These are phyloP conservation scores for Hericium rajendrae DNA, from an alignment of 768 basidiomycete species.

Conservation along the genomic window DNA sequence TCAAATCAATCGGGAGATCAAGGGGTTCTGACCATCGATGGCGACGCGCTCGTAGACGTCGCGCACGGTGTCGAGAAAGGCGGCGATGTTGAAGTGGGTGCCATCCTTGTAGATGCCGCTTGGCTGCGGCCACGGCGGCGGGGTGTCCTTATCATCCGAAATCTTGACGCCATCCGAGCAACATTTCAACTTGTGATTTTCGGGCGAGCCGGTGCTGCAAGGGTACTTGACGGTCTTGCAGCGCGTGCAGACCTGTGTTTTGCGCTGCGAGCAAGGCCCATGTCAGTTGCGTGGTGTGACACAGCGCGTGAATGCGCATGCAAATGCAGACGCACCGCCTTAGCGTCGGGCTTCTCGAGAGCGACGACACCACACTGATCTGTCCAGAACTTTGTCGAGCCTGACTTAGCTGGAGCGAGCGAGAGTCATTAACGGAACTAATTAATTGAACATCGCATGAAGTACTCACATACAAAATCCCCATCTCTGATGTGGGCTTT, in stretches of 20 bases:
- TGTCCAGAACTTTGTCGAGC: too few relatives aligned
- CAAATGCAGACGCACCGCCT: too few relatives aligned
- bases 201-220: neutral
- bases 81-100: conserved; percentile 1
- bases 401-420: too few relatives aligned
- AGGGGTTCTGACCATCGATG: neutral
- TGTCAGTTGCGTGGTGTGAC: too few relatives aligned
- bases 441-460: too few relatives aligned
- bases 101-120: conserved; percentile 6
- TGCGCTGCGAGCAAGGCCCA: neutral
- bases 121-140: conserved; percentile 9
- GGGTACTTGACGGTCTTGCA: neutral
- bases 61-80: neutral
- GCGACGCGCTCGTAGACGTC: neutral
- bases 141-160: neutral
- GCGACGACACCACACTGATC: too few relatives aligned
- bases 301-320: too few relatives aligned
- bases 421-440: too few relatives aligned
- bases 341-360: too few relatives aligned
- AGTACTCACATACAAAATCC: too few relatives aligned
- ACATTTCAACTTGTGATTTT: conserved; percentile 7
- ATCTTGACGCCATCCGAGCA: conserved; percentile 11
- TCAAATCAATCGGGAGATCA: neutral
- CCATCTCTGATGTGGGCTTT: too few relatives aligned
- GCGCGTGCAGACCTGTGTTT: neutral